Evolutionary conservation across 1,284 basidiomycete species (phyloP).

Genomic region (Apiotrichum gamsii): DNA sequence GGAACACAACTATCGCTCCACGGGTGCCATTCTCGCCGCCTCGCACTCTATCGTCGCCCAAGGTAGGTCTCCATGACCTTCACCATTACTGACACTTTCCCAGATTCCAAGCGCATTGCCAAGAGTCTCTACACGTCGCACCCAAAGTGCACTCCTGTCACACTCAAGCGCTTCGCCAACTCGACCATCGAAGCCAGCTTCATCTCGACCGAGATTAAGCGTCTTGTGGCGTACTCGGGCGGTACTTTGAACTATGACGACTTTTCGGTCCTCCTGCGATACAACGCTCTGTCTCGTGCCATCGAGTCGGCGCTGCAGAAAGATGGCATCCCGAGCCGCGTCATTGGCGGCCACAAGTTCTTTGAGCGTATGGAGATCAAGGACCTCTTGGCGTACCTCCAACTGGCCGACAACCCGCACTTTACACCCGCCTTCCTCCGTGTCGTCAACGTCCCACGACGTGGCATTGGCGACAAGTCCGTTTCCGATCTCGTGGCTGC

Average conservation of each 20-base stretch:
- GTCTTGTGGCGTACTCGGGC: constrained; percentile 66
- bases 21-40: constrained; percentile 66
- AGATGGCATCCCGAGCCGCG: constrained; percentile 66
- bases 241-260: constrained; percentile 67
- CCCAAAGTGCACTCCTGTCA: constrained; percentile 55
- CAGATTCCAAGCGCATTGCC: constrained; percentile 56
- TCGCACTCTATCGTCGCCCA: constrained; percentile 75
- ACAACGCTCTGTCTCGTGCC: constrained; percentile 70
- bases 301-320: constrained; percentile 74
- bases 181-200: constrained; percentile 58
- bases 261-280: constrained; percentile 74
- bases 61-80: constrained; percentile 50
- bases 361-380: constrained; percentile 82
- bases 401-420: constrained; percentile 72
- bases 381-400: constrained; percentile 79
- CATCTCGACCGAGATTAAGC: constrained; percentile 74
- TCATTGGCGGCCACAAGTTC: constrained; percentile 79
- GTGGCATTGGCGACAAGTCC: constrained; percentile 78
- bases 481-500: constrained; percentile 56
- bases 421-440: constrained; percentile 74
- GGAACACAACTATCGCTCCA: constrained; percentile 85
- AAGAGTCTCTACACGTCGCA: constrained; percentile 73
- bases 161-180: constrained; percentile 44
- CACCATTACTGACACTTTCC: background rate
- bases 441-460: constrained; percentile 66